These are phyloP conservation scores for Pythium angustatum DNA, from an alignment of 352 stramenopile genomes.

Conservation along the genomic window DNA sequence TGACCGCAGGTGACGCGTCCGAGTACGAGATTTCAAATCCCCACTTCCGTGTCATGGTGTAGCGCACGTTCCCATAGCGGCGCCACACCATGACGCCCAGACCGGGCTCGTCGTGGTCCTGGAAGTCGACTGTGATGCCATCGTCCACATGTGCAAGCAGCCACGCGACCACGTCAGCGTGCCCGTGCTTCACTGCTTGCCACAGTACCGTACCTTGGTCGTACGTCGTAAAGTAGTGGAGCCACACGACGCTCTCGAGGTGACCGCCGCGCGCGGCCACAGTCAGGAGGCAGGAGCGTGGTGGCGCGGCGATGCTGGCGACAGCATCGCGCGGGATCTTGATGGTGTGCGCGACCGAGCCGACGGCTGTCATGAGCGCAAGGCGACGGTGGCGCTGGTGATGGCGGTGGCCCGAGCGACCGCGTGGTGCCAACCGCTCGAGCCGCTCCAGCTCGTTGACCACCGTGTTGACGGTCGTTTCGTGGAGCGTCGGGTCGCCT, in stretches of 20 bases:
- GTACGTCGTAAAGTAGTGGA: background rate
- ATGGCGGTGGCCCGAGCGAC: background rate
- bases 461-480: background rate
- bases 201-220: background rate
- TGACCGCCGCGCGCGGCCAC: background rate
- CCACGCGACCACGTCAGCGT: background rate
- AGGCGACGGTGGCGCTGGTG: background rate
- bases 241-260: slow-evolving; percentile 9
- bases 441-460: background rate
- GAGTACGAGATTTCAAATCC: background rate
- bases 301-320: too few relatives aligned
- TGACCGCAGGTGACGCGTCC: background rate
- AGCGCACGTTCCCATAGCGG: background rate
- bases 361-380: slow-evolving; percentile 4
- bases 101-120: background rate
- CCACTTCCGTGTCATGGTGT: background rate
- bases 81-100: background rate
- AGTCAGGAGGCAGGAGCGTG: background rate
- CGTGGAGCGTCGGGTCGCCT: background rate
- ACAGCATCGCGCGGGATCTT: background rate
- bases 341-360: background rate
- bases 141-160: background rate
- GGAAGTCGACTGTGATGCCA: background rate
- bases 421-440: too few relatives aligned
- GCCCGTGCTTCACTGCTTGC: background rate